Base-by-base conservation (phyloP, 2,329 filamentous ascomycete species). In the Fusarium agapanthi region DNA sequence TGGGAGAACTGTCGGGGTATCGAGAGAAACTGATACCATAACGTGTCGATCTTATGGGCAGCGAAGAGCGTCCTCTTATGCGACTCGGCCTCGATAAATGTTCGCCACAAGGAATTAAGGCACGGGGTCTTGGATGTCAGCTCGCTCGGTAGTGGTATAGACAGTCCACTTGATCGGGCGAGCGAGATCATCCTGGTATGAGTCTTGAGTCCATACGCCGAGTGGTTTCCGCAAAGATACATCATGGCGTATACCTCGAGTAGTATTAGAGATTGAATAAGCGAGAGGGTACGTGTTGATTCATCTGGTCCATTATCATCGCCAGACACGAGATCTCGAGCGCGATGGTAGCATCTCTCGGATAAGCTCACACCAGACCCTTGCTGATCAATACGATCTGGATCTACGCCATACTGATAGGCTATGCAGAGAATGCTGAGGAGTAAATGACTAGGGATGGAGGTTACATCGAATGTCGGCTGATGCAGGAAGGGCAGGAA, bases 21-120 rank as follows among this genome's bases (percentile, higher is more conserved):
- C 4, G 80, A 82, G 16, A 84, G 74, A 55, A 84, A 79, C 55
- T 84, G 83, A 64, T 85, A 85, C 81, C 83, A 84, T 6, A 84
- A 69, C 1, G 83, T 79, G 61, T 85, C 83, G 32, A 84, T 78
- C 61, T 85, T 83, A 65, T 85, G 83, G 1, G 82, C 78, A 15
- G 83, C 81, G 56, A 84, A 83, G 9, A 83, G 62, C 1, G 83
- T 85, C 24, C 83, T 80, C 61, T 85, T 85, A 44, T 80, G 79
- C 0, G 83, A 82, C 64, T 85, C 83, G 1, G 78, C 65, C 54
- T 71, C 72, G 40, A 81, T 76, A 44, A 84, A 83, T 41, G 79
- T 68, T n/a, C 72, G 73, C 83, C 83, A 85, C 10, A 85, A 71
- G 4, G 80, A 76, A 40, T 63, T 53, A 1, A 66, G 59, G 15